These are phyloP conservation scores for Lenzites betulinus DNA, from an alignment of 768 basidiomycete species.

Conservation along the genomic window DNA sequence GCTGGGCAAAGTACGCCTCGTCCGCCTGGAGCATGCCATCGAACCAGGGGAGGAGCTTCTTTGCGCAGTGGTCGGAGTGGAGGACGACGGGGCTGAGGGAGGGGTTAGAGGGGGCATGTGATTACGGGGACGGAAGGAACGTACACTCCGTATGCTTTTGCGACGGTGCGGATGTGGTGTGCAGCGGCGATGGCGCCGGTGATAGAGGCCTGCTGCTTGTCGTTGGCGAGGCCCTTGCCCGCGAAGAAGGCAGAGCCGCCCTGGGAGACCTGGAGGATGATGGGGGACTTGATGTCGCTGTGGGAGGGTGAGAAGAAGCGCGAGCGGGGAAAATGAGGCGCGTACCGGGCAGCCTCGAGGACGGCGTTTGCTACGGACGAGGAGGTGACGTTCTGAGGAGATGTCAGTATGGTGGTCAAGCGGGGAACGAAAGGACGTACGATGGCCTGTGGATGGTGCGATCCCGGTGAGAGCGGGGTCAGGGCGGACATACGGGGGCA, in stretches of 20 bases:
- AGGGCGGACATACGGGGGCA: constrained; percentile 20
- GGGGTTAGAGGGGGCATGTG: constrained; percentile 1
- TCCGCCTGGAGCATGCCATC: constrained; percentile 99
- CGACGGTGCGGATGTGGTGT: constrained; percentile 84
- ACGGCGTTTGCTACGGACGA: constrained; percentile 94
- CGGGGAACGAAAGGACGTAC: constrained; percentile 47
- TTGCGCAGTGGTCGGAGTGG: constrained; percentile 98
- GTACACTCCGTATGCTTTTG: constrained; percentile 91
- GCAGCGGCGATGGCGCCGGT: constrained; percentile 92
- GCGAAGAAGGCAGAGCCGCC: constrained; percentile 96
- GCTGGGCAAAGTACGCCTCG: constrained; percentile 87
- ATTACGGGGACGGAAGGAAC: constrained; percentile 34
- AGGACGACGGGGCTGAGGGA: constrained; percentile 83
- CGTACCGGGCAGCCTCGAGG: constrained; percentile 91
- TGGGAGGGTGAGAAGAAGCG: constrained; percentile 1
- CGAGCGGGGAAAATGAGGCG: constrained; percentile 1
- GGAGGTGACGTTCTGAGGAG: constrained; percentile 86
- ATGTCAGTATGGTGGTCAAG: neutral
- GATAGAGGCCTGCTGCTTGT: constrained; percentile 93
- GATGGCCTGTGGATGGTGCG: constrained; percentile 56
- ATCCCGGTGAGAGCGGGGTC: neutral
- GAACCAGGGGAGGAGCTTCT: constrained; percentile 98
- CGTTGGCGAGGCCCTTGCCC: constrained; percentile 94
- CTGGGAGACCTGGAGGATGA: constrained; percentile 97
- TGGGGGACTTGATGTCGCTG: constrained; percentile 94